Percentiles rank a stretch among this genome's conserved stretches.
These are phyloP conservation scores for Mallotus japonicus DNA, from an alignment of 441 rosid species.

Conservation along the genomic window DNA sequence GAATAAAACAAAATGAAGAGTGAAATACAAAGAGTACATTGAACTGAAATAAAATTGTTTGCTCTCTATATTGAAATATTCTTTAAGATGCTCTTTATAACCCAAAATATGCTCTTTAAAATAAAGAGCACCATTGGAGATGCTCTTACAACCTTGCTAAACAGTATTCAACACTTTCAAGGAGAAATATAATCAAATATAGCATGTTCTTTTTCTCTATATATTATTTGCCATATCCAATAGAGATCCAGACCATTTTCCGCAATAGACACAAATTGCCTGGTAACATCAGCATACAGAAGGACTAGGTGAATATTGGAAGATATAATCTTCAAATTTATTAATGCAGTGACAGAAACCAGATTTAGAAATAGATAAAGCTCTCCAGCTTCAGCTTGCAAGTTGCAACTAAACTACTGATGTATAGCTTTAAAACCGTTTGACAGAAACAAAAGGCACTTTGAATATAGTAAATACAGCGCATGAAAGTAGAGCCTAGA, in stretches of 20 bases:
- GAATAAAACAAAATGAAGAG: too few relatives aligned
- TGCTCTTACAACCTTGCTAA: background rate
- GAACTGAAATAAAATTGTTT: too few relatives aligned
- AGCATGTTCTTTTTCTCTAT: too few relatives aligned
- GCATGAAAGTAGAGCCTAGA: background rate
- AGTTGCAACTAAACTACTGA: background rate
- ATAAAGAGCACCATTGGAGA: too few relatives aligned
- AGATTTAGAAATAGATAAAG: background rate
- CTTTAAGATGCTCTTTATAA: too few relatives aligned
- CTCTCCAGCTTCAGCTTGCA: constrained; percentile 1
- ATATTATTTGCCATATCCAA: too few relatives aligned
- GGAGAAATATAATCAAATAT: too few relatives aligned
- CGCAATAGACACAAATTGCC: background rate
- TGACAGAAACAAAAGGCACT: background rate
- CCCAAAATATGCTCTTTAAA: too few relatives aligned
- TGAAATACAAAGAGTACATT: too few relatives aligned
- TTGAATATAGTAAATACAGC: background rate
- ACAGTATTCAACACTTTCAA: background rate
- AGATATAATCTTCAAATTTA: background rate
- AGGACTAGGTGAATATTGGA: background rate
- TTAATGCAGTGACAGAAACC: background rate
- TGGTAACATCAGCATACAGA: background rate
- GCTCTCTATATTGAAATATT: too few relatives aligned
- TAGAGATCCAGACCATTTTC: background rate
- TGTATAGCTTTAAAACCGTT: background rate